phyloP scores from a whole-genome alignment of 768 basidiomycete genomes.

The Termitomyces sp. region DNA sequence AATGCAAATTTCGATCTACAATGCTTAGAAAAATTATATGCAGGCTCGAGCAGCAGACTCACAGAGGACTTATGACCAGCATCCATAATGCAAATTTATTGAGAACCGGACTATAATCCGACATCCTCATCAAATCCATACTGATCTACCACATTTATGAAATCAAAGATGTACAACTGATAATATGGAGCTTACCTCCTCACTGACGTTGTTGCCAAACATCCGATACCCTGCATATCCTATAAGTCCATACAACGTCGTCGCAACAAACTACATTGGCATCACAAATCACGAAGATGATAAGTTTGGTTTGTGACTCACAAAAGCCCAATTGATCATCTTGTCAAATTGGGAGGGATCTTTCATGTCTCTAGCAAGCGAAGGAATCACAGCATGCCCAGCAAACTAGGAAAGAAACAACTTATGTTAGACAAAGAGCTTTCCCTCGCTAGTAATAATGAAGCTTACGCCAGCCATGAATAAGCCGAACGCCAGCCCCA shows the following conservation, averaged over 20 bases:
- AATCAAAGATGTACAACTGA: not conserved
- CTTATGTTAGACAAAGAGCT: not conserved
- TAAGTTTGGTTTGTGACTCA: constrained; percentile 28
- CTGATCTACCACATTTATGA: constrained; percentile 54
- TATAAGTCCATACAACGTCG: constrained; percentile 57
- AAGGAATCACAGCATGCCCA: constrained; percentile 90
- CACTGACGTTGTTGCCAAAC: constrained; percentile 78
- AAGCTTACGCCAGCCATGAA: constrained; percentile 82
- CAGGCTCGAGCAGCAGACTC: constrained; percentile 21
- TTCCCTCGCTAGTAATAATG: not conserved
- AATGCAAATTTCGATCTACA: constrained; percentile 83
- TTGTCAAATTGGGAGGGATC: constrained; percentile 74
- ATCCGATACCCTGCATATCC: constrained; percentile 86
- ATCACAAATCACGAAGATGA: not conserved
- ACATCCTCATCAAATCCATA: constrained; percentile 66
- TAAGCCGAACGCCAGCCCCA: constrained; percentile 82
- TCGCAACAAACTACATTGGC: constrained; percentile 46
- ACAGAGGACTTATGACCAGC: constrained; percentile 76
- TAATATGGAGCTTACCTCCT: constrained; percentile 50
- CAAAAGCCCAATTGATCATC: constrained; percentile 87
- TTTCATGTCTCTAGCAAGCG: constrained; percentile 83
- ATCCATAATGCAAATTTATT: constrained; percentile 81
- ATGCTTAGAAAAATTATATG: constrained; percentile 12
- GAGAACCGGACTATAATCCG: constrained; percentile 64
- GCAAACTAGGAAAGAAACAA: constrained; percentile 50